phyloP scores from a whole-genome alignment of 2,329 filamentous ascomycete species.

The Aspergillus brunneoviolaceus region DNA sequence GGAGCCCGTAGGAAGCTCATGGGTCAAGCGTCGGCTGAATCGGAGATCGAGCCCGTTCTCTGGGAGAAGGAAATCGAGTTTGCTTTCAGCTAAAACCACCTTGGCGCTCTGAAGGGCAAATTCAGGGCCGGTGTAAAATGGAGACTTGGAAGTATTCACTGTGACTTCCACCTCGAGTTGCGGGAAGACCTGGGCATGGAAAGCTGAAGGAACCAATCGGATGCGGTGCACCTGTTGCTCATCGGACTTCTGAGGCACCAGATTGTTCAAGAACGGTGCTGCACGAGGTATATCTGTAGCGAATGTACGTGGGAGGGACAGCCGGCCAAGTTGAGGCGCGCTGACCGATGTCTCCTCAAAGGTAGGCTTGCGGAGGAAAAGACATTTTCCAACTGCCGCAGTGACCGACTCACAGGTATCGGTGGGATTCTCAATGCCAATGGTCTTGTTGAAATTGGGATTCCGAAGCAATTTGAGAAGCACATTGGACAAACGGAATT shows the following conservation, averaged over 20 bases:
- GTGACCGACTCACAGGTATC: conserved; percentile 35
- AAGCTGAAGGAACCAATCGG: conserved; percentile 33
- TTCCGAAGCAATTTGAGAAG: conserved; percentile 33
- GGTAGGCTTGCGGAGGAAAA: conserved; percentile 33
- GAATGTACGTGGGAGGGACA: conserved; percentile 34
- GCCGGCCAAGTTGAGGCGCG: conserved; percentile 32
- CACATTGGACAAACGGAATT: conserved; percentile 31
- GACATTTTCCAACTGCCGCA: conserved; percentile 39
- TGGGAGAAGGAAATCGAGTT: conserved; percentile 41
- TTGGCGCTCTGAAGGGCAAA: conserved; percentile 31
- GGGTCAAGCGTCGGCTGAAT: conserved; percentile 36
- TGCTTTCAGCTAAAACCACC: conserved; percentile 30
- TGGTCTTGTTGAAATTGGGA: background rate
- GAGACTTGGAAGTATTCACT: conserved; percentile 5
- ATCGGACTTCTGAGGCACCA: conserved; percentile 19
- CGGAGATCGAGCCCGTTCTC: conserved; percentile 41
- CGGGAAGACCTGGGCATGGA: conserved; percentile 27
- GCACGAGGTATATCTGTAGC: conserved; percentile 35
- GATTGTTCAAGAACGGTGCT: conserved; percentile 31
- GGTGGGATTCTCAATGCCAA: background rate
- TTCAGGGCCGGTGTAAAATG: conserved; percentile 6
- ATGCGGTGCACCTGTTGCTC: conserved; percentile 28
- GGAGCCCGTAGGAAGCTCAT: conserved; percentile 25
- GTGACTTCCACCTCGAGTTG: conserved; percentile 35
- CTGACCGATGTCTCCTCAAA: conserved; percentile 24